A percentile compares a stretch with the other conserved stretches of the same genome.
Conservation (phyloP, 306 rosid genomes). For the Cajanus cajan region DNA sequence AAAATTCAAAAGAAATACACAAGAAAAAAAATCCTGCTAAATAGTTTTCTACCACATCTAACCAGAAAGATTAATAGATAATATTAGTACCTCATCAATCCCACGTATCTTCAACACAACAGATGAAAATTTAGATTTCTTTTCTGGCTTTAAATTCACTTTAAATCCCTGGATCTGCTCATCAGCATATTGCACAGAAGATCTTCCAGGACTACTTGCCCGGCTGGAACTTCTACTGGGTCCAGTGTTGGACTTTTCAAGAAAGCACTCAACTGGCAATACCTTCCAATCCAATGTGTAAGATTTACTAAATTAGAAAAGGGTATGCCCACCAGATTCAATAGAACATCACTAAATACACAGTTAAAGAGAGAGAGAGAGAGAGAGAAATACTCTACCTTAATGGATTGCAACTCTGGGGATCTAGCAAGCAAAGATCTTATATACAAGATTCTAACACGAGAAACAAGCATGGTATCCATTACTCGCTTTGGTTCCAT, state of each 20-base stretch:
- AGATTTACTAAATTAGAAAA: conserved; percentile 14
- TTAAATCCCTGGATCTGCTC: conserved; percentile 77
- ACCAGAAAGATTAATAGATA: not conserved
- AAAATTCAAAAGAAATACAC: not conserved
- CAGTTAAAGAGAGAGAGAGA: not conserved
- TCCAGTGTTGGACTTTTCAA: conserved; percentile 63
- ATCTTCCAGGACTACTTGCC: conserved; percentile 79
- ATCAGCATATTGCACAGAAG: conserved; percentile 55
- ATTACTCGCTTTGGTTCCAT: conserved; percentile 79
- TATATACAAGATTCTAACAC: conserved; percentile 81
- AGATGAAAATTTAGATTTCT: conserved; percentile 78
- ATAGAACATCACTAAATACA: not conserved
- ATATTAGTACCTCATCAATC: conserved; percentile 69
- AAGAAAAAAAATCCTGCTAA: not conserved
- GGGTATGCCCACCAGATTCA: conserved; percentile 1
- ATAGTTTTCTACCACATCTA: not conserved
- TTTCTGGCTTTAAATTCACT: conserved; percentile 73
- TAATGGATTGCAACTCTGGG: conserved; percentile 88
- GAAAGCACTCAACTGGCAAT: conserved; percentile 68
- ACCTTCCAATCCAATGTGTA: conserved; percentile 46
- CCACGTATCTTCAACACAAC: conserved; percentile 85
- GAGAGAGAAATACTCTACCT: conserved; percentile 41
- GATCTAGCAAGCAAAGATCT: conserved; percentile 84
- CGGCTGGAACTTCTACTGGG: conserved; percentile 82
- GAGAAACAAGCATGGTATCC: conserved; percentile 89